These are phyloP conservation scores for Globisporangium lucens DNA, from an alignment of 352 stramenopile genomes.

Conservation along the genomic window DNA sequence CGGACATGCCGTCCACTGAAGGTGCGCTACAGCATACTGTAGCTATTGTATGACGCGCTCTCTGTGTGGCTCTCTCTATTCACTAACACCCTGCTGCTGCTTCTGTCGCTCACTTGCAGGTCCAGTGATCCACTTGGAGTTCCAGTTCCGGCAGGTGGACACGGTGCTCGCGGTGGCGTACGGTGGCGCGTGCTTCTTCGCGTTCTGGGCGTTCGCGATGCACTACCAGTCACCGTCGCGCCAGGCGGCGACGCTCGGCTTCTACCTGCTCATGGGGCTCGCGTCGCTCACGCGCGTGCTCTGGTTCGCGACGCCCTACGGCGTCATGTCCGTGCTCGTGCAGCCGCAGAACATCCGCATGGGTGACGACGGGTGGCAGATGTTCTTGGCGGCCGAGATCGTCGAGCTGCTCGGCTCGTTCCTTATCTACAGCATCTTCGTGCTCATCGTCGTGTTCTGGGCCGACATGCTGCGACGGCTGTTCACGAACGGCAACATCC, in stretches of 20 bases:
- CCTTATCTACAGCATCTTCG: conserved; percentile 96
- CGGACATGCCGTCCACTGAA: conserved; percentile 13
- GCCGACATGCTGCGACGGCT: conserved; percentile 95
- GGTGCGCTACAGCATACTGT: not conserved
- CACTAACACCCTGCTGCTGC: not conserved
- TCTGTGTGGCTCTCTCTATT: not conserved
- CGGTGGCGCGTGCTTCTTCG: conserved; percentile 73
- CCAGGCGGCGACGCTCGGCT: conserved; percentile 72
- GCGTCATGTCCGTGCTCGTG: conserved; percentile 63
- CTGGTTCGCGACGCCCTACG: conserved; percentile 78
- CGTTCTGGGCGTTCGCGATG: conserved; percentile 76
- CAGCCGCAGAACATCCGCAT: conserved; percentile 55
- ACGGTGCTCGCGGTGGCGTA: conserved; percentile 74
- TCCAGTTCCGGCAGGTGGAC: conserved; percentile 79
- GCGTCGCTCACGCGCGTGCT: conserved; percentile 57
- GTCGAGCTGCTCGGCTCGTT: conserved; percentile 90
- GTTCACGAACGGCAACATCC: conserved; percentile 69
- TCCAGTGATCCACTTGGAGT: conserved; percentile 70
- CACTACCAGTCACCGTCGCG: conserved; percentile 53
- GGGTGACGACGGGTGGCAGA: conserved; percentile 56
- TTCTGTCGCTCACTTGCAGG: conserved; percentile 15
- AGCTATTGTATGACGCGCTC: not conserved
- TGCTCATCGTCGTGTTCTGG: conserved; percentile 98
- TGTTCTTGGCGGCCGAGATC: conserved; percentile 83
- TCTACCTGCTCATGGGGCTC: conserved; percentile 76